Evolutionary conservation across 1,139 yeast genomes (phyloP).

Genomic region (Protomyces lactucae-debilis): DNA sequence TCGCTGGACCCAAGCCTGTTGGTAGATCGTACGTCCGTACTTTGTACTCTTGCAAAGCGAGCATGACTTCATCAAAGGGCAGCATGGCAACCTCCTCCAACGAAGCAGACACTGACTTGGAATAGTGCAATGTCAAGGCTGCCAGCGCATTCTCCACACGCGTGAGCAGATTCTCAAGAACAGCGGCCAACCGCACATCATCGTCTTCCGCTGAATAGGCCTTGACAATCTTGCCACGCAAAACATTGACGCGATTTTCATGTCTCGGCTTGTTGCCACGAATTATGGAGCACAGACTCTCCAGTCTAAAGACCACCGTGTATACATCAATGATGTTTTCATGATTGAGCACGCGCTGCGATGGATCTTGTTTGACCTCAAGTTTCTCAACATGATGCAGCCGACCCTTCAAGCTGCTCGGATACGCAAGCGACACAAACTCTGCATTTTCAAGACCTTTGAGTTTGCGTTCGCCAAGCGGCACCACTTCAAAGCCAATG

Average conservation of each 20-base stretch:
- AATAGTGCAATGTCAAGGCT: conserved; percentile 18
- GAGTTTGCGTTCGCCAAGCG: conserved; percentile 79
- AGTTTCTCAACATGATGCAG: conserved; percentile 22
- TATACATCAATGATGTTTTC: conserved; percentile 16
- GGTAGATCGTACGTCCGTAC: not conserved
- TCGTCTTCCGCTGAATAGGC: conserved; percentile 17
- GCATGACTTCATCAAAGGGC: not conserved
- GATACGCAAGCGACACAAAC: conserved; percentile 71
- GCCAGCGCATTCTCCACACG: conserved; percentile 23
- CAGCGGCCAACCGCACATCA: conserved; percentile 20
- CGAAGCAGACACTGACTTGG: not conserved
- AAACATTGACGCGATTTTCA: conserved; percentile 18
- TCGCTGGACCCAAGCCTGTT: not conserved
- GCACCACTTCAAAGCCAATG: conserved; percentile 64
- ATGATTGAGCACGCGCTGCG: conserved; percentile 8
- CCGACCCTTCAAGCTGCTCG: conserved; percentile 59
- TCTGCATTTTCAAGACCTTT: conserved; percentile 96
- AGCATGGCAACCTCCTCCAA: not conserved
- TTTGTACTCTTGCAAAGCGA: not conserved
- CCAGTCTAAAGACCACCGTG: conserved; percentile 15
- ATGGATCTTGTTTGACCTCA: not conserved
- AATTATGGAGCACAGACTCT: conserved; percentile 18
- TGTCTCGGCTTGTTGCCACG: conserved; percentile 15
- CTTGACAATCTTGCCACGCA: conserved; percentile 13
- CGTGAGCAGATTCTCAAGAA: conserved; percentile 22